These are phyloP conservation scores for Funneliformis caledonium DNA, from an alignment of 371 early-diverging fungal genomes.

Conservation along the genomic window DNA sequence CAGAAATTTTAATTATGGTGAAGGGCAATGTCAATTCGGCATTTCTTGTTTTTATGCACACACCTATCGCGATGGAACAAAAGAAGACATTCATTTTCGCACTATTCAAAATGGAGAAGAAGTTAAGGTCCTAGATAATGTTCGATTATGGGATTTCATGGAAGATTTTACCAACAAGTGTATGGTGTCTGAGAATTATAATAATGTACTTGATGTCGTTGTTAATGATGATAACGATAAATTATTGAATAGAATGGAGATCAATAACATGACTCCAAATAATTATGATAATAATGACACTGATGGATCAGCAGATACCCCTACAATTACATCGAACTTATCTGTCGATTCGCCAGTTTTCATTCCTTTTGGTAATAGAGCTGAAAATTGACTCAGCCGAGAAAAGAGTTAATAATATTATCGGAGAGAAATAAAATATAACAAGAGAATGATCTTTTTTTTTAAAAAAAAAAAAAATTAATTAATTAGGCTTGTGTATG, in stretches of 20 bases:
- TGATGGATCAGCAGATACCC: not conserved
- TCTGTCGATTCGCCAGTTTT: conserved; percentile 19
- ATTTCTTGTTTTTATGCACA: conserved; percentile 62
- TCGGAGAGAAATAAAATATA: too few relatives aligned
- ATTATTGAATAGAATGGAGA: not conserved
- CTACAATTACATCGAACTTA: not conserved
- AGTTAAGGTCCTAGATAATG: conserved; percentile 29
- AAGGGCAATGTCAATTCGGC: conserved; percentile 63
- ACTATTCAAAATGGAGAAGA: conserved; percentile 43
- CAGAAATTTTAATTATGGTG: conserved; percentile 55
- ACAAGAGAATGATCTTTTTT: not conserved
- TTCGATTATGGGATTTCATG: conserved; percentile 37
- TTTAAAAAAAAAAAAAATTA: too few relatives aligned
- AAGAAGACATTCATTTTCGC: conserved; percentile 46
- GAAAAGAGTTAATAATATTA: too few relatives aligned
- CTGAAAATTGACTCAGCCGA: not conserved
- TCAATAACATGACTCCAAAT: too few relatives aligned
- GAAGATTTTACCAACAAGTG: conserved; percentile 24
- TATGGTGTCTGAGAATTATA: not conserved
- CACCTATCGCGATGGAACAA: conserved; percentile 50
- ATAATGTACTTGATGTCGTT: not conserved
- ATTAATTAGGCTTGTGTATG: not conserved
- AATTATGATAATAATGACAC: not conserved
- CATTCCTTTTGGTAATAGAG: not conserved
- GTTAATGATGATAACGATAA: not conserved